phyloP scores from a whole-genome alignment of 2,329 filamentous ascomycete genomes.

The Fusarium equiseti region DNA sequence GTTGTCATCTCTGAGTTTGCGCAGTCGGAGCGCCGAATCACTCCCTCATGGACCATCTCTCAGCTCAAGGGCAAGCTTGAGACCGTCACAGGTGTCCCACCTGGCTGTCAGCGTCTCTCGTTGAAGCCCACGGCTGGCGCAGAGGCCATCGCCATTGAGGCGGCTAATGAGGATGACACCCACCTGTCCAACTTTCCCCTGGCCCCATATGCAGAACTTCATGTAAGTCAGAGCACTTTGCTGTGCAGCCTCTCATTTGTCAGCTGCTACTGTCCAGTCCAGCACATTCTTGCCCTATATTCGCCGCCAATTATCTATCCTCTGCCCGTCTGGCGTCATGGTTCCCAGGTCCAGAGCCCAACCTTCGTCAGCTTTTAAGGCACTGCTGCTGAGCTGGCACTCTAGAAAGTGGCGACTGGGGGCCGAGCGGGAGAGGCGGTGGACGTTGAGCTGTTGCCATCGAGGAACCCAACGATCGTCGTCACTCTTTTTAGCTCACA shows the following conservation, averaged over 20 bases:
- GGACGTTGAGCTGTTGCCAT: slow-evolving; percentile 26
- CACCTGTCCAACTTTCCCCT: slow-evolving; percentile 74
- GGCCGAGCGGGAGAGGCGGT: slow-evolving; percentile 40
- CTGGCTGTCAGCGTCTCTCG: slow-evolving; percentile 79
- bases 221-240: slow-evolving; percentile 71
- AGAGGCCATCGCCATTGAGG: slow-evolving; percentile 73
- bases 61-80: slow-evolving; percentile 90
- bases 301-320: slow-evolving; percentile 6
- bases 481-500: slow-evolving; percentile 23
- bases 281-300: slow-evolving; percentile 20
- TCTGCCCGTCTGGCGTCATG: slow-evolving; percentile 18
- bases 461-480: slow-evolving; percentile 23
- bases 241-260: slow-evolving; percentile 32
- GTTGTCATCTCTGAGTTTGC: slow-evolving; percentile 81
- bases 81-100: slow-evolving; percentile 91
- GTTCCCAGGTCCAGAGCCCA: slow-evolving; percentile 12
- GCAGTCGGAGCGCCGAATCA: slow-evolving; percentile 89
- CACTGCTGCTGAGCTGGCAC: slow-evolving; percentile 31
- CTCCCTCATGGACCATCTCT: slow-evolving; percentile 89
- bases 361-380: slow-evolving; percentile 4
- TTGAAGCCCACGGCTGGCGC: slow-evolving; percentile 70
- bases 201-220: slow-evolving; percentile 80
- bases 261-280: background rate
- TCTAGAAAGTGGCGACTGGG: slow-evolving; percentile 19
- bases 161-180: slow-evolving; percentile 78